phyloP scores from a whole-genome alignment of 139 green algal species.

The Chlorella sp. region DNA sequence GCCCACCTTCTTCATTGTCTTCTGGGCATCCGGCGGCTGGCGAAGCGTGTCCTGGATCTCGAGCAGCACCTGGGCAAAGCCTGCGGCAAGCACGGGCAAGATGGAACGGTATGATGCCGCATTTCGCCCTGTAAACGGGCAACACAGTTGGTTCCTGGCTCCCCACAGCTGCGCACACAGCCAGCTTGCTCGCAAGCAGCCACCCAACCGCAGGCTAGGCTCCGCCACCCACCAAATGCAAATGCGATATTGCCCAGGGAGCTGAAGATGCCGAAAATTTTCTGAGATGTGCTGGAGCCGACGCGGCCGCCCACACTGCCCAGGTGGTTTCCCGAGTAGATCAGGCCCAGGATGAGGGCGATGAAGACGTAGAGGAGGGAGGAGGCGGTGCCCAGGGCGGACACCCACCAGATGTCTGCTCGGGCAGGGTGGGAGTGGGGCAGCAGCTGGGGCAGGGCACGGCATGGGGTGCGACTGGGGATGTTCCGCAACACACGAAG shows the following conservation, averaged over 20 bases:
- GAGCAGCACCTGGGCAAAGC: constrained; percentile 20
- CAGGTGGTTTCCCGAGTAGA: constrained; percentile 5
- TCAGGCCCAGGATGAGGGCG: constrained; percentile 46
- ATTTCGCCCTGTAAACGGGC: no score
- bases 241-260: constrained; percentile 35
- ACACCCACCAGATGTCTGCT: constrained; percentile 52
- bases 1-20: constrained; percentile 1
- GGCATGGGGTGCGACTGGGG: not conserved
- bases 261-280: constrained; percentile 15
- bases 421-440: not conserved
- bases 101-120: no score
- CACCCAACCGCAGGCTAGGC: no score
- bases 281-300: constrained; percentile 5
- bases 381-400: constrained; percentile 49
- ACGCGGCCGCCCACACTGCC: constrained; percentile 24
- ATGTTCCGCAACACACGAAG: not conserved
- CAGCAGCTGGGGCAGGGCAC: not conserved
- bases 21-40: not conserved
- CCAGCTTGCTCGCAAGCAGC: no score
- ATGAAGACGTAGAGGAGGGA: constrained; percentile 56
- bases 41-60: constrained; percentile 48
- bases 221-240: constrained; percentile 22
- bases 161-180: no score
- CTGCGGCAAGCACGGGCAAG: no score
- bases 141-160: no score